A percentile compares a stretch with the other conserved stretches of the same genome.
phyloP scores from a whole-genome alignment of 441 rosid species.

The Populus tomentosa region DNA sequence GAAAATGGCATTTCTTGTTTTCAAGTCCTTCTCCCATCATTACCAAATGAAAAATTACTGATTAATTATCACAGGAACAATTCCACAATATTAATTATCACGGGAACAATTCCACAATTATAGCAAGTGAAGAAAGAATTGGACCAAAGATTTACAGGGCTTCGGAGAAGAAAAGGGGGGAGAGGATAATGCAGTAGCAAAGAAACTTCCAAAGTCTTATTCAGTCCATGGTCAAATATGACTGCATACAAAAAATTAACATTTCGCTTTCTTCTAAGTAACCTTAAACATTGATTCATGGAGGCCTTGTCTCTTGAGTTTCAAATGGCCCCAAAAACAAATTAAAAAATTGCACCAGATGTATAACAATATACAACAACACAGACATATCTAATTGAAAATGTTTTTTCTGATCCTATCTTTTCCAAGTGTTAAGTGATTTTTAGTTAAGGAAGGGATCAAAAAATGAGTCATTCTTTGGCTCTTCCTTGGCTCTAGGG shows the following conservation, averaged over 20 bases:
- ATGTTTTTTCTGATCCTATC: neutral
- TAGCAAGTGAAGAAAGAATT: neutral
- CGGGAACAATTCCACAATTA: neutral
- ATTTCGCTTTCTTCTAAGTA: neutral
- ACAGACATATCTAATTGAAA: neutral
- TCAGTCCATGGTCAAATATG: neutral
- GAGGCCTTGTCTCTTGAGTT: neutral
- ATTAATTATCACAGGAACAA: neutral
- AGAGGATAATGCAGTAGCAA: neutral
- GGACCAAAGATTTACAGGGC: neutral
- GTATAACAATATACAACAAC: conserved; percentile 18
- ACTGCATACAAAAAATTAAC: conserved; percentile 3
- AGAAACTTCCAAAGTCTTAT: neutral
- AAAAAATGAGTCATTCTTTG: conserved; percentile 46
- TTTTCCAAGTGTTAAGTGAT: conserved; percentile 7
- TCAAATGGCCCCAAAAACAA: conserved; percentile 39
- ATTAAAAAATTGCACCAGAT: conserved; percentile 44
- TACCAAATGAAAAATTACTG: neutral
- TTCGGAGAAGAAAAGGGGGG: too few relatives aligned
- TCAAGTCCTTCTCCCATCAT: neutral
- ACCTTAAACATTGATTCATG: conserved; percentile 1
- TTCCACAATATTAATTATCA: neutral
- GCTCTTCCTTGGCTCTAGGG: conserved; percentile 55
- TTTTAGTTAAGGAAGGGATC: conserved; percentile 44
- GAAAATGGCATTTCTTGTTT: neutral